A percentile compares a stretch with the other conserved stretches of the same genome.
phyloP scores from a whole-genome alignment of 2,329 filamentous ascomycete species.

The Alternaria sp. region DNA sequence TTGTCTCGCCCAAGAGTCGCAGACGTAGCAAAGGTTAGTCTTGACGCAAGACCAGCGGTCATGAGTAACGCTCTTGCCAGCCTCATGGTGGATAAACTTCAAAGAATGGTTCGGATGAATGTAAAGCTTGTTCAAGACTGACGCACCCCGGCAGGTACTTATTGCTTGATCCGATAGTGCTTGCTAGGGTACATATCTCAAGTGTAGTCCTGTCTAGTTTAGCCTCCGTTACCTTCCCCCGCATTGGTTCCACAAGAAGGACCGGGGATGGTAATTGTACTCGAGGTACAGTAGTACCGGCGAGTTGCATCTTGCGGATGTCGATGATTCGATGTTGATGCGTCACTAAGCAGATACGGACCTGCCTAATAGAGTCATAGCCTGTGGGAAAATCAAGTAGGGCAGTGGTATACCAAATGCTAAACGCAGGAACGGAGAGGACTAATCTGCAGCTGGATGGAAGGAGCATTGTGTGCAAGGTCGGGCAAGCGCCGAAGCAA shows the following conservation, averaged over 20 bases:
- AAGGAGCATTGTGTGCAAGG: constrained; percentile 1
- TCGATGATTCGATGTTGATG: not conserved
- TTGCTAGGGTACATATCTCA: not conserved
- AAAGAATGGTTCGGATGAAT: not conserved
- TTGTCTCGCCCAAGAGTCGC: constrained; percentile 15
- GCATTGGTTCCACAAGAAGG: constrained; percentile 5
- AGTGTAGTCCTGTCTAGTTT: not conserved
- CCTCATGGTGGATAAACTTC: constrained; percentile 4
- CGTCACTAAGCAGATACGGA: constrained; percentile 3
- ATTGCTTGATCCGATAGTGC: not conserved
- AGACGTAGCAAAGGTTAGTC: constrained; percentile 26
- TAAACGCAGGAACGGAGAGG: not conserved
- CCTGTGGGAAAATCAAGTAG: not conserved
- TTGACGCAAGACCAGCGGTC: constrained; percentile 10
- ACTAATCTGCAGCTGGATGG: not conserved
- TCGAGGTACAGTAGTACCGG: not conserved
- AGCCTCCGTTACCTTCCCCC: not conserved
- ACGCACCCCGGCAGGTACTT: constrained; percentile 4
- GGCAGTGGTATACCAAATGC: not conserved
- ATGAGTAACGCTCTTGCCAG: constrained; percentile 10
- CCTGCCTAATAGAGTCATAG: not conserved
- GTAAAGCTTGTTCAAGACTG: not conserved
- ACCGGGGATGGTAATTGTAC: not conserved
- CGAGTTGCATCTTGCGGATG: not conserved
- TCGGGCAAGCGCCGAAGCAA: not conserved